These are phyloP conservation scores for Colletotrichum salicis DNA, from an alignment of 2,329 filamentous ascomycete genomes.

Conservation along the genomic window DNA sequence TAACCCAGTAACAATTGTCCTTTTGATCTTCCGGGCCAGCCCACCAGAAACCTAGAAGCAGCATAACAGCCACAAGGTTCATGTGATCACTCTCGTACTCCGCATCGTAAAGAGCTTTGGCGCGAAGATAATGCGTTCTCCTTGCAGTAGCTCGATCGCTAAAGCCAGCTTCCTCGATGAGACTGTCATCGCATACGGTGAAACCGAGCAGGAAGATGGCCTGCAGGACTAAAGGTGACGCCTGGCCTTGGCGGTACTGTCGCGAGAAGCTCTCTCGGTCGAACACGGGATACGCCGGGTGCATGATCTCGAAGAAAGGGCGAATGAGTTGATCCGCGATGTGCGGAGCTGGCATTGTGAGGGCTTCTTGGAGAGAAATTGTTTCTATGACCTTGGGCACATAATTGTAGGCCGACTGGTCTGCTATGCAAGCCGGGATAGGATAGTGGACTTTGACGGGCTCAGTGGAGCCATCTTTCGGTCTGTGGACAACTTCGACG, in stretches of 20 bases:
- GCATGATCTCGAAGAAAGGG: slow-evolving; percentile 2
- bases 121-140: slow-evolving; percentile 15
- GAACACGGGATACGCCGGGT: slow-evolving; percentile 6
- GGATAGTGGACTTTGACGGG: slow-evolving; percentile 18
- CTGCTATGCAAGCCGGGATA: slow-evolving; percentile 11
- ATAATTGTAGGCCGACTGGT: background rate
- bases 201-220: slow-evolving; percentile 10
- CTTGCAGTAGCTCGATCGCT: slow-evolving; percentile 11
- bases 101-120: slow-evolving; percentile 29
- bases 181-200: slow-evolving; percentile 16
- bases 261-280: slow-evolving; percentile 1
- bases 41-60: slow-evolving; percentile 32
- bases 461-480: slow-evolving; percentile 4
- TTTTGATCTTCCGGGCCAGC: slow-evolving; percentile 19
- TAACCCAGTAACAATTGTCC: slow-evolving; percentile 27
- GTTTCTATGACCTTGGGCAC: background rate
- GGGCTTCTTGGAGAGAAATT: background rate
- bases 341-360: background rate
- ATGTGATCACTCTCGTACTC: slow-evolving; percentile 21
- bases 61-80: slow-evolving; percentile 7
- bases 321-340: slow-evolving; percentile 3
- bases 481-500: slow-evolving; percentile 18
- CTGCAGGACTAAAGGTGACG: slow-evolving; percentile 8
- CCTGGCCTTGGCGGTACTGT: slow-evolving; percentile 5
- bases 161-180: slow-evolving; percentile 17